Conservation (phyloP, 1,139 yeast species). For the Candida sp. region DNA sequence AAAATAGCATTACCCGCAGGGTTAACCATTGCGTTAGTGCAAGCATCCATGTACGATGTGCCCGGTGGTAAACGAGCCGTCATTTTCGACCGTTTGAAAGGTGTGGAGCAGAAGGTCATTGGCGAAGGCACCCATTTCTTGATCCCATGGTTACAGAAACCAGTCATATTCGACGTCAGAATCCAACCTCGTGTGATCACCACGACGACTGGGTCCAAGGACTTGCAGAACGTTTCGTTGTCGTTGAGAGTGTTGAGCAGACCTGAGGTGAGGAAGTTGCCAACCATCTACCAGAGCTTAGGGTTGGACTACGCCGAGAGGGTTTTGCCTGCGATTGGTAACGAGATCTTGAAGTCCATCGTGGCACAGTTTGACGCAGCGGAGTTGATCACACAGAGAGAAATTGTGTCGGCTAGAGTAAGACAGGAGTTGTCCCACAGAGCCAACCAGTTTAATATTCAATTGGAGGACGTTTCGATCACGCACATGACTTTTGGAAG, state of each 20-base stretch:
- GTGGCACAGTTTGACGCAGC: slow-evolving; percentile 99
- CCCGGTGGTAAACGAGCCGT: slow-evolving; percentile 97
- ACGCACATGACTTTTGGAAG: slow-evolving; percentile 98
- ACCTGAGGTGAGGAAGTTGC: slow-evolving; percentile 86
- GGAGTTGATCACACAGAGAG: slow-evolving; percentile 96
- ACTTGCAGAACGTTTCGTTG: slow-evolving; percentile 92
- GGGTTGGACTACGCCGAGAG: slow-evolving; percentile 98
- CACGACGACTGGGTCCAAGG: slow-evolving; percentile 97
- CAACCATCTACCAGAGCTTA: slow-evolving; percentile 85
- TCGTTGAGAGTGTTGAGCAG: slow-evolving; percentile 94
- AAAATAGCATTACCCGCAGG: slow-evolving; percentile 74
- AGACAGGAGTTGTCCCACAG: slow-evolving; percentile 85
- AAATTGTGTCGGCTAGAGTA: slow-evolving; percentile 89
- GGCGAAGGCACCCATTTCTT: slow-evolving; percentile 98
- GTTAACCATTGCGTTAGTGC: slow-evolving; percentile 65
- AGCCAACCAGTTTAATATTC: slow-evolving; percentile 88
- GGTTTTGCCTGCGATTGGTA: slow-evolving; percentile 96
- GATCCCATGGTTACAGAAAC: slow-evolving; percentile 95
- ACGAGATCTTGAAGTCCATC: slow-evolving; percentile 92
- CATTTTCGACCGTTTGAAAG: slow-evolving; percentile 88
- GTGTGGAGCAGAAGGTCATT: slow-evolving; percentile 84
- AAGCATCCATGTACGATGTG: slow-evolving; percentile 87
- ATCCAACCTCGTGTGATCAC: slow-evolving; percentile 92
- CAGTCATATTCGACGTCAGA: slow-evolving; percentile 89
- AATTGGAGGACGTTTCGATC: slow-evolving; percentile 95